Conservation (phyloP, 371 early-diverging fungal species). For the Mucor velutinosus region DNA sequence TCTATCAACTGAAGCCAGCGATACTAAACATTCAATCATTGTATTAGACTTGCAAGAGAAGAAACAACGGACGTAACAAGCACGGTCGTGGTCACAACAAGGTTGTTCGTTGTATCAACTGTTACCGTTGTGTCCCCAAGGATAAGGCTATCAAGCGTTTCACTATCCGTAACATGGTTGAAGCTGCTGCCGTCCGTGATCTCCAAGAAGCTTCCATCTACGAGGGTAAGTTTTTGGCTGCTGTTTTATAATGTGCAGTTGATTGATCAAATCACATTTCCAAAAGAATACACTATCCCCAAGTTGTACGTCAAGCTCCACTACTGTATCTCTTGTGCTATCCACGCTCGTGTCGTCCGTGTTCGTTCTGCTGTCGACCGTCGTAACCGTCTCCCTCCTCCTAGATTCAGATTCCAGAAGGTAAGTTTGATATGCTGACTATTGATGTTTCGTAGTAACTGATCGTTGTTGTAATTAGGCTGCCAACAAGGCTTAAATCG, state of each 20-base stretch:
- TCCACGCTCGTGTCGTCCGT: conserved; percentile 97
- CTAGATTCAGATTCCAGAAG: conserved; percentile 82
- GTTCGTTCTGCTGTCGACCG: conserved; percentile 92
- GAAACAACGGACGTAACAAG: conserved; percentile 99
- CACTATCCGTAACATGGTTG: conserved; percentile 97
- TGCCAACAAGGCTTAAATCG: conserved; percentile 36
- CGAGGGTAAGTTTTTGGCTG: conserved; percentile 55
- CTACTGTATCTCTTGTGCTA: conserved; percentile 99
- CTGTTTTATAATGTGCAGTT: neutral
- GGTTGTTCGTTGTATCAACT: conserved; percentile 98
- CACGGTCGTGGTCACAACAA: conserved; percentile 97
- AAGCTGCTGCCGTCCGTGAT: conserved; percentile 97
- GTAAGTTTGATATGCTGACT: conserved; percentile 21
- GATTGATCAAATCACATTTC: neutral
- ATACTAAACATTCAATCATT: neutral
- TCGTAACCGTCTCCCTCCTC: conserved; percentile 93
- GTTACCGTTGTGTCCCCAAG: conserved; percentile 97
- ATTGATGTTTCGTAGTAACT: neutral
- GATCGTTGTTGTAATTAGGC: conserved; percentile 7
- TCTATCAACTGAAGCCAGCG: neutral
- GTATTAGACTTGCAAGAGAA: conserved; percentile 92
- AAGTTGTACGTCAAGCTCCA: conserved; percentile 98
- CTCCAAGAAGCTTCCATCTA: conserved; percentile 96
- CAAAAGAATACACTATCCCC: conserved; percentile 90
- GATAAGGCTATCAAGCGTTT: conserved; percentile 99